phyloP scores from a whole-genome alignment of 768 basidiomycete genomes.

The Boletellus ananas region DNA sequence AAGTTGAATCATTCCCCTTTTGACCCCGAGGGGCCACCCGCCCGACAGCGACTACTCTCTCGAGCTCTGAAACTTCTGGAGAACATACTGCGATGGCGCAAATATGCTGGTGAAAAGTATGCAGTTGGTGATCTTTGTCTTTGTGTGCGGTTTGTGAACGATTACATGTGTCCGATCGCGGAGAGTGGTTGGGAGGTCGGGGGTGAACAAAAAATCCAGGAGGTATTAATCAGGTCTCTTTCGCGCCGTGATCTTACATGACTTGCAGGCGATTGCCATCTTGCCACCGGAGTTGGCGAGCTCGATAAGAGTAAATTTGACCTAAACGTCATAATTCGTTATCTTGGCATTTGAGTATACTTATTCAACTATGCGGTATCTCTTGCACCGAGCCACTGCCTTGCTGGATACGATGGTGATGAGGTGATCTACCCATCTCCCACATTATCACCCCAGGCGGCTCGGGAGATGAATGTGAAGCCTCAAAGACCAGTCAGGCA shows the following conservation, averaged over 20 bases:
- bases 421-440: conserved; percentile 26
- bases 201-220: conserved; percentile 58
- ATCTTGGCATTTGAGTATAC: conserved; percentile 4
- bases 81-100: conserved; percentile 75
- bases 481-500: conserved; percentile 48
- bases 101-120: conserved; percentile 59
- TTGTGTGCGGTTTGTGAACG: conserved; percentile 52
- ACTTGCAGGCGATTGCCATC: conserved; percentile 19
- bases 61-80: conserved; percentile 67
- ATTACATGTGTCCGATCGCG: conserved; percentile 61
- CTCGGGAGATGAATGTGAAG: conserved; percentile 51
- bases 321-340: conserved; percentile 12
- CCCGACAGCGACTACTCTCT: conserved; percentile 65
- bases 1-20: conserved; percentile 48
- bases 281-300: conserved; percentile 26
- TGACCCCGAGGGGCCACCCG: conserved; percentile 70
- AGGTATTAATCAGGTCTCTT: conserved; percentile 41
- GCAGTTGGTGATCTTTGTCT: conserved; percentile 56
- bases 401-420: conserved; percentile 34
- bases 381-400: conserved; percentile 21
- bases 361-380: not conserved
- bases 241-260: conserved; percentile 2
- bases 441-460: conserved; percentile 38
- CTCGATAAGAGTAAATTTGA: conserved; percentile 18
- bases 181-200: conserved; percentile 86